Conservation (phyloP, 2,329 filamentous ascomycete genomes). For the Xylariaceae sp. region DNA sequence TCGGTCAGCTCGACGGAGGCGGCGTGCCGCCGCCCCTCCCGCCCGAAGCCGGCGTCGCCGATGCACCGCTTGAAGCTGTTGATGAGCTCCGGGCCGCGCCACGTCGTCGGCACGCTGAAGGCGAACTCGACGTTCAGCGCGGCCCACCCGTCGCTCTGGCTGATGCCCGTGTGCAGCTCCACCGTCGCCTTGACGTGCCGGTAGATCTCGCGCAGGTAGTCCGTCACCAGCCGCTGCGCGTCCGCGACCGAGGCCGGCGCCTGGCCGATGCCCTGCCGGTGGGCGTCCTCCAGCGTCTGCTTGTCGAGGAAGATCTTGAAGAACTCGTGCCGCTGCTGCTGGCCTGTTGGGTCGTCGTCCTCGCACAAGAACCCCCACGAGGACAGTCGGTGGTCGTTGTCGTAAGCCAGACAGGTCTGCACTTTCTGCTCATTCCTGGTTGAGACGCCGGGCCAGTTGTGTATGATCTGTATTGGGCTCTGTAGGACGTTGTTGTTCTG, state of each 20-base stretch:
- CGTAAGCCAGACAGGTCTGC: constrained; percentile 43
- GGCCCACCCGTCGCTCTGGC: constrained; percentile 34
- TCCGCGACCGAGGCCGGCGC: constrained; percentile 33
- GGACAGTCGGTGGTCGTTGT: constrained; percentile 30
- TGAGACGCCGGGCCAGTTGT: constrained; percentile 47
- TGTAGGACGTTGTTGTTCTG: constrained; percentile 24
- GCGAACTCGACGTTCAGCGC: constrained; percentile 42
- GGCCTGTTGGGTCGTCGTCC: constrained; percentile 31
- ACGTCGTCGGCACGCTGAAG: constrained; percentile 52
- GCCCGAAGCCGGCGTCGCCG: constrained; percentile 39
- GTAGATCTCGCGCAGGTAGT: constrained; percentile 43
- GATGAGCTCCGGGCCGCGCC: constrained; percentile 41
- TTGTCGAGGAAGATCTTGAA: constrained; percentile 50
- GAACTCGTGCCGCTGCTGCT: constrained; percentile 38
- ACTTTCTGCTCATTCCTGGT: constrained; percentile 49
- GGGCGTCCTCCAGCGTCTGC: constrained; percentile 33
- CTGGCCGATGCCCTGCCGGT: constrained; percentile 34
- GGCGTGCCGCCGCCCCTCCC: constrained; percentile 29
- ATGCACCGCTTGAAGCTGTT: constrained; percentile 44
- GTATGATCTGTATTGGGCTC: constrained; percentile 36
- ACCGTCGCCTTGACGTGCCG: constrained; percentile 38
- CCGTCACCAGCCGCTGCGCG: constrained; percentile 38
- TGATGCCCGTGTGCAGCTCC: constrained; percentile 30
- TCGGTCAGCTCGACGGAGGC: constrained; percentile 39
- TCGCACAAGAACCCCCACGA: constrained; percentile 48